Evolutionary conservation across 2,329 filamentous ascomycete genomes (phyloP), one percentile per base, ranked within the genome.

Genomic region (Dactylonectria estremocensis): DNA sequence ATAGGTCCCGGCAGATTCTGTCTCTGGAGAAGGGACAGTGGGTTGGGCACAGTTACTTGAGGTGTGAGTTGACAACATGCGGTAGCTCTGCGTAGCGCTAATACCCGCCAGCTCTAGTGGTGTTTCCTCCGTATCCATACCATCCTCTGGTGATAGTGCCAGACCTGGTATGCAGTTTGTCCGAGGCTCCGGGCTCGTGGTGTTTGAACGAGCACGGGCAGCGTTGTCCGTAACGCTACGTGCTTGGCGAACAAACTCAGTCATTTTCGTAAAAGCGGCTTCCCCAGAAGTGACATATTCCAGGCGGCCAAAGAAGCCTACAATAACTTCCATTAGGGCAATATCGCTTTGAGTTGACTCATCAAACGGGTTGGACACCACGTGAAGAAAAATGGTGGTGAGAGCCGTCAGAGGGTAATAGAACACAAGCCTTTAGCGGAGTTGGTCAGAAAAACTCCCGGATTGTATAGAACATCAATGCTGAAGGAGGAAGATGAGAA

Each of bases 241-340:
- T n/a, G 64, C 64, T 43, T 33, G 52, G 3, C 33, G 57, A 9
- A 66, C 64, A 9, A 66, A 66, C 8, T 66, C 64, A 1, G 50
- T 61, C 3, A 52, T 61, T 45, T 66, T 66, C 3, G 64, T 66
- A 35, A 61, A 66, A 8, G 64, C 64, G 18, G 52, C 22, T 20
- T 66, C 64, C 16, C 64, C 64, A 1, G 50, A 43, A 11, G 64
- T 66, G 45, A 66, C 49, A 10, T 66, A 66, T 33, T 66, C 64
- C 6, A 66, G 35, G 6, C 64, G 50, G 2, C 57, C 64, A 24
- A 66, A 66, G 11, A 66, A 66, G 3, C 64, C 64, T 2, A 66
- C 57, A 5, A 66, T 33, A 5, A 33, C 35, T 18, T 61, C 64
- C 64, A 66, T 66, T 11, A 66, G 31, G 7, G 64, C 64, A n/a